Percentiles rank a stretch among this genome's conserved stretches.
Evolutionary conservation across 1,139 yeast genomes (phyloP).

Genomic region (Nakaseomyces glabratus): DNA sequence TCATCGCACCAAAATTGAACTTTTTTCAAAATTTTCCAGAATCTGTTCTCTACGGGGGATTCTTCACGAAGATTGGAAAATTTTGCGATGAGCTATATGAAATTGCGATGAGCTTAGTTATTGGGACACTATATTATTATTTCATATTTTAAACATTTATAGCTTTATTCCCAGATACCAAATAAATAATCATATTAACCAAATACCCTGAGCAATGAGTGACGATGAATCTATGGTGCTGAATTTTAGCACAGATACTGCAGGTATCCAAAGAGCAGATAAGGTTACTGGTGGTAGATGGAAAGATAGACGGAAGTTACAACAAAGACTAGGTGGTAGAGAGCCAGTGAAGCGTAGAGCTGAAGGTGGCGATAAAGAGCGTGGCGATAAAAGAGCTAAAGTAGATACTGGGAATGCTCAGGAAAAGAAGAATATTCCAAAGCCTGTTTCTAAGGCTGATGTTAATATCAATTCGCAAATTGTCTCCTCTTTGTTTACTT

Average conservation of each 20-base stretch:
- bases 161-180: no score
- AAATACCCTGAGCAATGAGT: constrained; percentile 23
- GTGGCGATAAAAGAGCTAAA: constrained; percentile 7
- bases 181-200: no score
- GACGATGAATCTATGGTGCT: constrained; percentile 30
- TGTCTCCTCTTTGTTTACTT: constrained; percentile 81
- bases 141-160: no score
- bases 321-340: constrained; percentile 29
- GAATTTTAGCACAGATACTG: constrained; percentile 23
- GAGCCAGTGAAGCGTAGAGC: constrained; percentile 21
- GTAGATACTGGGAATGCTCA: constrained; percentile 8
- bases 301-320: constrained; percentile 56
- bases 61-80: no score
- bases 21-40: no score
- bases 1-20: no score
- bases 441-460: constrained; percentile 11
- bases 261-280: constrained; percentile 15
- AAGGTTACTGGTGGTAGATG: constrained; percentile 66
- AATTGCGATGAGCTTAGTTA: no score
- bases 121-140: no score
- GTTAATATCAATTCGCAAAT: constrained; percentile 25
- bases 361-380: constrained; percentile 9
- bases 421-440: constrained; percentile 9
- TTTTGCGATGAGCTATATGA: no score
- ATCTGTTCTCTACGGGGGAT: no score